Percentiles rank a stretch among this genome's conserved stretches.
phyloP scores from a whole-genome alignment of 495 filamentous ascomycete species.

The Glarea lozoyensis region DNA sequence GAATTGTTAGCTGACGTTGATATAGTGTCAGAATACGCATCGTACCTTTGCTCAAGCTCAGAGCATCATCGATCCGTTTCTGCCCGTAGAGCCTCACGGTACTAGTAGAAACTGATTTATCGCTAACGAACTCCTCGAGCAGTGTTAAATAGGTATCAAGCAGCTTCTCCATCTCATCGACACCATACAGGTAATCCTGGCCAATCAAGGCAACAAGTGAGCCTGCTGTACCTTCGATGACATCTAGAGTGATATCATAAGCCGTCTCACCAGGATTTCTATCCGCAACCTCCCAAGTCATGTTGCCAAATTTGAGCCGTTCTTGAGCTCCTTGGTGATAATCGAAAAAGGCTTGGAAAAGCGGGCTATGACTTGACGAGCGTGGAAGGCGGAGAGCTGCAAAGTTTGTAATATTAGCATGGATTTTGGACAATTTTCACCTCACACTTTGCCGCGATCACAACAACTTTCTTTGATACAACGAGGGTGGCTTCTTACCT shows the following conservation, averaged over 20 bases:
- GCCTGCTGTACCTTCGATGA: neutral
- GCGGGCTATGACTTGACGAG: slow-evolving; percentile 14
- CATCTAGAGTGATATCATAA: neutral
- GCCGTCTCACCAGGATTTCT: neutral
- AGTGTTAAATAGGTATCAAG: neutral
- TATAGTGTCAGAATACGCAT: too few relatives aligned
- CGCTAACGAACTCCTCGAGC: too few relatives aligned
- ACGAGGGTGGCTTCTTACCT: too few relatives aligned
- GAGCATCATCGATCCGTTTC: too few relatives aligned
- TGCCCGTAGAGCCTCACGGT: too few relatives aligned
- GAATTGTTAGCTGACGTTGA: too few relatives aligned
- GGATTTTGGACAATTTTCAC: too few relatives aligned
- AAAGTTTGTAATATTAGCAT: neutral
- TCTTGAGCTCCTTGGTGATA: slow-evolving; percentile 16
- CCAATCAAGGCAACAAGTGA: neutral
- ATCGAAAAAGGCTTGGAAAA: slow-evolving; percentile 29
- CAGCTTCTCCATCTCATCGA: neutral
- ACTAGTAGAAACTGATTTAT: too few relatives aligned
- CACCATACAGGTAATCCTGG: neutral
- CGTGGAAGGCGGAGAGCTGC: neutral
- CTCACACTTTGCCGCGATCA: too few relatives aligned
- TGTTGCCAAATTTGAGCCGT: neutral
- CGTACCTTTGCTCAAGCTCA: too few relatives aligned
- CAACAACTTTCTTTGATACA: too few relatives aligned
- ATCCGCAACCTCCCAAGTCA: neutral